These are phyloP conservation scores for Pythium utonaiense DNA, from an alignment of 352 stramenopile species.

Conservation along the genomic window DNA sequence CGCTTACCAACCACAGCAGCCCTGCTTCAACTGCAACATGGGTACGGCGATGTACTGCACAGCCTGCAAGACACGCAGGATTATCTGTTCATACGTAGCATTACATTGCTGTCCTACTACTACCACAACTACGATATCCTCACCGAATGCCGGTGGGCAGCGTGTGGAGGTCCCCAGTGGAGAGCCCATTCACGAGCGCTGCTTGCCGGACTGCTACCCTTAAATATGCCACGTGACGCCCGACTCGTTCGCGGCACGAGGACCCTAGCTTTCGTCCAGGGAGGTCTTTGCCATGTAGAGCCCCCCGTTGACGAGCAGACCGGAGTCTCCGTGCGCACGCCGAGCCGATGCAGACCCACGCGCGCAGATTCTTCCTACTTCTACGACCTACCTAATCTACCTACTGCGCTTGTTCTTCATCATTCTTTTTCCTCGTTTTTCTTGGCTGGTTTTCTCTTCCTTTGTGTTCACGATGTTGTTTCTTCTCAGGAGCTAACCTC, in stretches of 20 bases:
- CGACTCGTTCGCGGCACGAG: background rate
- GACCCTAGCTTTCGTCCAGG: too few relatives aligned
- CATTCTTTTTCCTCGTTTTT: constrained; percentile 19
- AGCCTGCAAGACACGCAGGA: too few relatives aligned
- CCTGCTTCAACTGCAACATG: too few relatives aligned
- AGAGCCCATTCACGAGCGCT: background rate
- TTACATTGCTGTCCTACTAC: background rate
- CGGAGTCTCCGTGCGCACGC: background rate
- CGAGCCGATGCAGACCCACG: constrained; percentile 5
- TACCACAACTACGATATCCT: background rate
- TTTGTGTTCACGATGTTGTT: background rate
- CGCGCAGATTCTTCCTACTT: constrained; percentile 24
- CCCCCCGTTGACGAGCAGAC: background rate
- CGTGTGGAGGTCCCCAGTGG: background rate
- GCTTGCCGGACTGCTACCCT: constrained; percentile 1
- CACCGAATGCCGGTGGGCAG: background rate
- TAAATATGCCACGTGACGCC: constrained; percentile 7
- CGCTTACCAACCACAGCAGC: too few relatives aligned
- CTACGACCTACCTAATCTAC: constrained; percentile 28
- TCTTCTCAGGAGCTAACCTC: constrained; percentile 2
- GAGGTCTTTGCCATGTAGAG: background rate
- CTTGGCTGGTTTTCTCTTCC: constrained; percentile 5
- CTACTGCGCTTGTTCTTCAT: constrained; percentile 21
- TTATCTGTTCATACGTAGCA: constrained; percentile 5
- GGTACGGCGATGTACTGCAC: too few relatives aligned